Evolutionary conservation across 345 rosid species (phyloP), one percentile per base, ranked within the genome.

Genomic region (Murraya koenigii): DNA sequence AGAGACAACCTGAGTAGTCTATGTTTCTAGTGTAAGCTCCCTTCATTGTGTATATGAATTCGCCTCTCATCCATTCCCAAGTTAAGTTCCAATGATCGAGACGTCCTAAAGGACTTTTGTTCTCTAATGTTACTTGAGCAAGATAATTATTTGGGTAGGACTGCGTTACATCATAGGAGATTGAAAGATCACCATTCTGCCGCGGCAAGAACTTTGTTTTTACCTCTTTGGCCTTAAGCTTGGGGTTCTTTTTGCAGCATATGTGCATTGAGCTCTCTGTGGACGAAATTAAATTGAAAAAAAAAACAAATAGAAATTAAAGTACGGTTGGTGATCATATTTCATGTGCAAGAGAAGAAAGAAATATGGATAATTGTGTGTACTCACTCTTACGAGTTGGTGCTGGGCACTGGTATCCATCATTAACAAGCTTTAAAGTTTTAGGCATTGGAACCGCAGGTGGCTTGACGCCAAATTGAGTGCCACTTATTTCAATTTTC

Each of bases 41-140:
- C 78, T 72, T 86, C 87, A 88, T 82, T 47, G 85, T 64, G 35
- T 70, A 47, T 23, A 90, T 90, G 44, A 88, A 90, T 59, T 90
- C 94, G 23, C 75, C 83, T 55, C 84, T 74, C 76, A 55, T 84
- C 94, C 94, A 90, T 8, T 88, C 89, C 92, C 94, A 90, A 76
- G 89, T 90, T 62, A 90, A 72, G 56, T 81, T 86, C 94, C 94
- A 90, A 69, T 86, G 87, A 30, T 90, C 88, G 25, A 90, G 87
- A 13, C 89, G 88, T 9, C 84, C 87, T 8, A 88, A 72, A 23
- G 90, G 87, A 38, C 82, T 79, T 47, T 80, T 71, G 79, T 86
- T 90, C 19, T 88, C 82, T 8, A 90, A 79, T 2, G 90, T 79
- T 36, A 90, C 90, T 59, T 81, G 86, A 7, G 86, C 90, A 62